Percentiles rank a stretch among this genome's conserved stretches.
Conservation (phyloP, 2,329 filamentous ascomycete genomes). For the Kalaharituber pfeilii region DNA sequence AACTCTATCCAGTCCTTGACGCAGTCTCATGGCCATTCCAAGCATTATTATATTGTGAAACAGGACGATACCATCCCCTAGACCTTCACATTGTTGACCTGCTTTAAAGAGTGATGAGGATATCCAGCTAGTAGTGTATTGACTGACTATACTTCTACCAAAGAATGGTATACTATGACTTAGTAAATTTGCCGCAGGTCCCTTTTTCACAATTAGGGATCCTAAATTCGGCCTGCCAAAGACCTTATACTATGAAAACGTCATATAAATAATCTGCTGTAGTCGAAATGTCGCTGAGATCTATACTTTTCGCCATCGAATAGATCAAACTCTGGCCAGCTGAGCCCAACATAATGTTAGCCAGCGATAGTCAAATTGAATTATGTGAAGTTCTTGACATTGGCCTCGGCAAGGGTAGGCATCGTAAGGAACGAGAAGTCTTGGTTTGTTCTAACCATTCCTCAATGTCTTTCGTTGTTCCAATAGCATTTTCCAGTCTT, state of each 20-base stretch:
- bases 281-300: constrained; percentile 34
- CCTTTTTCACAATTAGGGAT: constrained; percentile 38
- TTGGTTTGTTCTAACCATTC: not conserved
- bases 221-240: constrained; percentile 51
- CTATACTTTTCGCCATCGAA: constrained; percentile 43
- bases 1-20: constrained; percentile 28
- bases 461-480: not conserved
- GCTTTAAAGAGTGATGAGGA: constrained; percentile 39
- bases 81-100: constrained; percentile 33
- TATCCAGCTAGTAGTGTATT: constrained; percentile 39
- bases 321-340: constrained; percentile 27
- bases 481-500: constrained; percentile 27
- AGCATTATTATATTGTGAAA: constrained; percentile 49
- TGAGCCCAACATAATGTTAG: constrained; percentile 26
- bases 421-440: too few relatives aligned
- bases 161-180: constrained; percentile 45
- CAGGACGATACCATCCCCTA: constrained; percentile 51
- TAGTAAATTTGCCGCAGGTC: constrained; percentile 38
- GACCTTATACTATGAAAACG: constrained; percentile 47
- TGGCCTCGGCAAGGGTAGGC: too few relatives aligned
- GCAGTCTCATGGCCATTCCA: constrained; percentile 40
- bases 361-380: constrained; percentile 32
- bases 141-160: constrained; percentile 49
- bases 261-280: constrained; percentile 46
- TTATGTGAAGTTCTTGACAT: constrained; percentile 22